phyloP scores from a whole-genome alignment of 805 yeast genomes.

The Clavispora asparagi region DNA sequence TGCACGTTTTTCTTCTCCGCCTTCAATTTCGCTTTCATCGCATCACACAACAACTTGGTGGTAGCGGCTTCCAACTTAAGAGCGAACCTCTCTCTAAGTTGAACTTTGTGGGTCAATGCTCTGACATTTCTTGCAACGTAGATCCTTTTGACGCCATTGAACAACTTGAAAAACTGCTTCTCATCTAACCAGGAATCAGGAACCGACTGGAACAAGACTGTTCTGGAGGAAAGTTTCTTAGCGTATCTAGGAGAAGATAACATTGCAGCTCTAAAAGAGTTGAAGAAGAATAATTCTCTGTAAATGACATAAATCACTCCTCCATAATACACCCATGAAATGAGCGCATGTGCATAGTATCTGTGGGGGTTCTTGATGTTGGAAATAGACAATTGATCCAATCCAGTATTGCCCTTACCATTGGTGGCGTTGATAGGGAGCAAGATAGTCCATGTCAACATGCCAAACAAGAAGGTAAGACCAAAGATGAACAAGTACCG shows the following conservation, averaged over 20 bases:
- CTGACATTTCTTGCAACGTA: constrained; percentile 71
- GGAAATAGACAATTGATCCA: constrained; percentile 73
- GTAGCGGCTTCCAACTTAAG: constrained; percentile 63
- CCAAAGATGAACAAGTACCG: constrained; percentile 65
- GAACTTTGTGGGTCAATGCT: constrained; percentile 50
- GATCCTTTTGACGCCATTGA: constrained; percentile 76
- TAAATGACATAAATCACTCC: constrained; percentile 65
- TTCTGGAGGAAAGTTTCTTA: constrained; percentile 66
- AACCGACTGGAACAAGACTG: constrained; percentile 79
- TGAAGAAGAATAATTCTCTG: constrained; percentile 75
- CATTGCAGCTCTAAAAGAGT: constrained; percentile 71
- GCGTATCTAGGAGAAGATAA: constrained; percentile 80
- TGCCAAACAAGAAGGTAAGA: constrained; percentile 38
- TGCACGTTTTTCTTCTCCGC: constrained; percentile 62
- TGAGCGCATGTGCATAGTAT: constrained; percentile 81
- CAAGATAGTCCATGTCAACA: constrained; percentile 58
- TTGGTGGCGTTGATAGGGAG: constrained; percentile 79
- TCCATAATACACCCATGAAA: constrained; percentile 78
- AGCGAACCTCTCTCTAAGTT: constrained; percentile 56
- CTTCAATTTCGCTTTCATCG: constrained; percentile 59
- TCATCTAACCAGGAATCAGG: constrained; percentile 72
- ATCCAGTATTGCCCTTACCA: constrained; percentile 59
- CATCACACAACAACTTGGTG: constrained; percentile 50
- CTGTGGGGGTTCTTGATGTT: constrained; percentile 58
- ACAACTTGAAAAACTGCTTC: constrained; percentile 65